These are phyloP conservation scores for Heracleum sosnowskyi DNA, from an alignment of 129 eudicot genomes.

Conservation along the genomic window DNA sequence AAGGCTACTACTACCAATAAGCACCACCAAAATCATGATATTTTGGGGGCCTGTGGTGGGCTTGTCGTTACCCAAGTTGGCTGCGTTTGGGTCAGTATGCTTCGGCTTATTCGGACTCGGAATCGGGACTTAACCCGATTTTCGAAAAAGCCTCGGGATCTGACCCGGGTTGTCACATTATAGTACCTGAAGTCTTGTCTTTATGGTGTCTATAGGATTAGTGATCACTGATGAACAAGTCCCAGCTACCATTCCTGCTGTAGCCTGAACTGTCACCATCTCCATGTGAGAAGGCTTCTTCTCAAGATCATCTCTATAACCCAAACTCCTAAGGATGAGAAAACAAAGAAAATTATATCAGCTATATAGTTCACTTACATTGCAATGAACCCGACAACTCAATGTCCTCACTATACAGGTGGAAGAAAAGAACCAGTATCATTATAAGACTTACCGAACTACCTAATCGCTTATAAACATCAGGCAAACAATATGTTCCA, in stretches of 20 bases:
- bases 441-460: neutral
- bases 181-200: slow-evolving; percentile 58
- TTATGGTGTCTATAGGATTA: slow-evolving; percentile 60
- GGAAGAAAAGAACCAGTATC: neutral
- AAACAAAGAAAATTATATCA: neutral
- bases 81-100: no score
- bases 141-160: no score
- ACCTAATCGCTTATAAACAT: neutral
- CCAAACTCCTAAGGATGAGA: slow-evolving; percentile 37
- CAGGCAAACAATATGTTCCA: neutral
- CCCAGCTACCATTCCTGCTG: slow-evolving; percentile 61
- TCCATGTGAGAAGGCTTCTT: slow-evolving; percentile 47
- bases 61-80: no score
- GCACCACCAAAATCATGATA: no score
- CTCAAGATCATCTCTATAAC: slow-evolving; percentile 30
- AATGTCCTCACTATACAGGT: neutral
- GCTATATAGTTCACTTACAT: neutral
- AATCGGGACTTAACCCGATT: no score
- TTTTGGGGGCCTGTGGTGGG: no score
- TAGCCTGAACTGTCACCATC: slow-evolving; percentile 57
- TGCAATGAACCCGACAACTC: neutral
- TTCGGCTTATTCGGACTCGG: no score
- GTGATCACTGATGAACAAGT: slow-evolving; percentile 62
- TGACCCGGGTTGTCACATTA: no score
- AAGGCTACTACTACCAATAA: no score